Evolutionary conservation across 2,329 filamentous ascomycete genomes (phyloP).

Genomic region (Colletotrichum tropicicola): DNA sequence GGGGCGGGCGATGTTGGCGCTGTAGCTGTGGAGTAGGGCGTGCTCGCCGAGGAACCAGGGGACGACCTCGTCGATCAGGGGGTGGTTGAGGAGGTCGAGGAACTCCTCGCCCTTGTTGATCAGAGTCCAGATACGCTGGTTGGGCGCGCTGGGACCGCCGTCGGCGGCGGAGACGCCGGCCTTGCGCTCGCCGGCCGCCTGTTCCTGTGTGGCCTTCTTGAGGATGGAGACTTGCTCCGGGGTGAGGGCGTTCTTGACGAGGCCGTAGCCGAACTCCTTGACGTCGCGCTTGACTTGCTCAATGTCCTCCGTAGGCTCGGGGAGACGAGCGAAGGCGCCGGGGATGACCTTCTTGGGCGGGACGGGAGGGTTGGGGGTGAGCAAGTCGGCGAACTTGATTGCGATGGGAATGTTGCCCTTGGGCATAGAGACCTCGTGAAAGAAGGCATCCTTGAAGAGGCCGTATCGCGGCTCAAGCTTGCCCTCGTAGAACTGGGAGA

Average conservation of each 20-base stretch:
- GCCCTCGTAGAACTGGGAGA: conserved; percentile 12
- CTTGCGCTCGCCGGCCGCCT: conserved; percentile 11
- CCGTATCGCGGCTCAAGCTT: conserved; percentile 7
- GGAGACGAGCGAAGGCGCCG: neutral
- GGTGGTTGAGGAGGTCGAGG: conserved; percentile 9
- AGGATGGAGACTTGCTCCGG: conserved; percentile 1
- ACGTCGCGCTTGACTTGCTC: conserved; percentile 17
- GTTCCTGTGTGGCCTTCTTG: conserved; percentile 5
- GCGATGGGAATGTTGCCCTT: conserved; percentile 5
- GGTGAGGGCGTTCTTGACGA: conserved; percentile 10
- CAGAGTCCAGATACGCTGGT: conserved; percentile 15
- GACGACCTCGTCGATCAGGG: conserved; percentile 12
- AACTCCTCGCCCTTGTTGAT: conserved; percentile 21
- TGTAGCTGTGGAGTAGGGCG: conserved; percentile 18
- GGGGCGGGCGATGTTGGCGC: conserved; percentile 13
- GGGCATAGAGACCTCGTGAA: conserved; percentile 5
- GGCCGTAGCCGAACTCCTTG: conserved; percentile 13
- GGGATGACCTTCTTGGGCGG: conserved; percentile 5
- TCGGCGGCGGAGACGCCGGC: neutral
- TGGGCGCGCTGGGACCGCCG: neutral
- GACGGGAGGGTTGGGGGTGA: neutral
- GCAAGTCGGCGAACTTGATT: neutral
- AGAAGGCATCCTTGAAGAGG: conserved; percentile 11
- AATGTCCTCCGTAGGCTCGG: conserved; percentile 4
- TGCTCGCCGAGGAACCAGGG: conserved; percentile 14